These are phyloP conservation scores for Fusarium tanahbumbuense DNA, from an alignment of 2,329 filamentous ascomycete species.

Conservation along the genomic window DNA sequence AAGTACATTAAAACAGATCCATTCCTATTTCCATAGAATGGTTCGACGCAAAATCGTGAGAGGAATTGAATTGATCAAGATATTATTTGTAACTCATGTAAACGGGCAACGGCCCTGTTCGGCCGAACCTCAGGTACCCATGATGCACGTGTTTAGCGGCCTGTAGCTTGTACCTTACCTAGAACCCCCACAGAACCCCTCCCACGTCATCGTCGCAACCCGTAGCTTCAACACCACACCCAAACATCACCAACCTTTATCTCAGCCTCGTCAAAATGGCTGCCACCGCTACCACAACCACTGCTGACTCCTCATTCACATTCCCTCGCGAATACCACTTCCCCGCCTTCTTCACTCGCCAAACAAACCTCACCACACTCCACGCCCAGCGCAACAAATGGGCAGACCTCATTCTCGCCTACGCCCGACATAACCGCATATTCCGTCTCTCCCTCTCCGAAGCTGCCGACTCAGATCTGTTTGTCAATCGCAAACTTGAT, in stretches of 20 bases:
- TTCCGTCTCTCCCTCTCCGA: constrained; percentile 77
- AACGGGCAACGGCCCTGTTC: neutral
- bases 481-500: constrained; percentile 67
- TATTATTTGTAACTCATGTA: neutral
- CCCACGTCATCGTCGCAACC: constrained; percentile 33
- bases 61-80: neutral
- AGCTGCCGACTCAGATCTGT: constrained; percentile 66
- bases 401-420: constrained; percentile 85
- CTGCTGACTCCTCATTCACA: constrained; percentile 54
- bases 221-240: constrained; percentile 23
- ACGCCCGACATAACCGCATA: constrained; percentile 81
- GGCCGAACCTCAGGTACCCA: neutral
- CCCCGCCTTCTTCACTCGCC: constrained; percentile 87
- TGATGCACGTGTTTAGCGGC: constrained; percentile 23
- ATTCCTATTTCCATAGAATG: neutral
- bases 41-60: neutral
- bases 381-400: constrained; percentile 85
- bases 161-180: constrained; percentile 1
- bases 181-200: constrained; percentile 11
- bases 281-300: neutral
- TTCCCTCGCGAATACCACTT: constrained; percentile 78
- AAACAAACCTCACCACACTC: constrained; percentile 78
- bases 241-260: constrained; percentile 18
- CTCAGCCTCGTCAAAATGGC: constrained; percentile 22
- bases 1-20: neutral